Base-by-base conservation (phyloP, 108 stramenopile species). In the Cyclostephanos tholiformis region DNA sequence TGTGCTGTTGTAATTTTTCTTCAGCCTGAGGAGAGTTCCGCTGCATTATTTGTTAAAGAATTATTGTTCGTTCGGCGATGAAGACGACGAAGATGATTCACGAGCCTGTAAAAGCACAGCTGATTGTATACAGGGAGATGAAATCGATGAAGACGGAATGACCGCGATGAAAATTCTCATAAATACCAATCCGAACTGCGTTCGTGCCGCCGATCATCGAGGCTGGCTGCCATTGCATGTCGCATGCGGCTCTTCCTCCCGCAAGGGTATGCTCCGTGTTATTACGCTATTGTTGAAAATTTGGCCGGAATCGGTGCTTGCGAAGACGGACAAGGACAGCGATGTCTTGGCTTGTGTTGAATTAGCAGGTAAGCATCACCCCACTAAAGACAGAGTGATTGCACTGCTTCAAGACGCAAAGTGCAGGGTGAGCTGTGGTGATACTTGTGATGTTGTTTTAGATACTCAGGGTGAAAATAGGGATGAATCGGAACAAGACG, bases 141-240 rank as follows among this genome's bases (percentile, higher is more conserved):
- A 62, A 53, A 7, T 13, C 1, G 66, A 72, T 44, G 60, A 63
- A 29, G 64, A 57, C 72, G 78, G 78, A 14, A 56, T 79, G 16
- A 66, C 55, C 51, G 71, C 66, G 0, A 27, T 79, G 14, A 62
- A 67, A 43, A 38, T 72, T 26, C 59, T 79, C 14, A 29, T 79
- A 2, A 27, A 72, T 23, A 71, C 59, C 22, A 49, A 62, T 61
- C 52, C 65, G n/a, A 63, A 63, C 17, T 79, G 78, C 57, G 62
- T 79, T 19, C 71, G 39, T 44, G 71, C 61, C 16, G 65, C 71
- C 14, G 78, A 79, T 66, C 78, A 79, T 56, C 63, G 78, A 32
- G 69, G 71, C 13, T 79, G 78, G 78, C 59, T 79, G n/a, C 78
- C 78, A 26, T 67, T 79, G 5, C 78, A 79, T 32, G 78, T 79